Evolutionary conservation across 495 filamentous ascomycete species (phyloP).

Genomic region (Parathielavia hyrcaniae): DNA sequence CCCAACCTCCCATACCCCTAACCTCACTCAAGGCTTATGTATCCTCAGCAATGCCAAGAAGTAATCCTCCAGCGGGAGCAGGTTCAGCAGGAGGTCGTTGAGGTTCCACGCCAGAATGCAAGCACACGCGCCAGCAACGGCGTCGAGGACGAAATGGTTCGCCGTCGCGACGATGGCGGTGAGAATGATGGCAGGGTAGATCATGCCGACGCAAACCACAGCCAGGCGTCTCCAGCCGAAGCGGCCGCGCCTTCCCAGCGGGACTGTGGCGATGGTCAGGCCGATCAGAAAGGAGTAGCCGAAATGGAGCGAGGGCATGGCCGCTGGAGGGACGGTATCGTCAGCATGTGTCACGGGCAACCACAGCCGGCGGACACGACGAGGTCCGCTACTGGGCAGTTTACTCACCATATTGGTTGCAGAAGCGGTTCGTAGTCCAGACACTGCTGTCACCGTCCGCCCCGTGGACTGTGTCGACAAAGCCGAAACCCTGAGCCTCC

Average conservation of each 20-base stretch:
- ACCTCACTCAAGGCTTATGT: slow-evolving; percentile 24
- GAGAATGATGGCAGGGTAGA: slow-evolving; percentile 60
- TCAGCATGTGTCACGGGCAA: not conserved
- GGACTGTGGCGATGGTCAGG: slow-evolving; percentile 52
- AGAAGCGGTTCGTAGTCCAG: slow-evolving; percentile 69
- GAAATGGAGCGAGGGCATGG: slow-evolving; percentile 77
- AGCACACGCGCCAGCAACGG: slow-evolving; percentile 52
- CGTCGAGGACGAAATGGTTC: slow-evolving; percentile 69
- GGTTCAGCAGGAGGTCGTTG: slow-evolving; percentile 27
- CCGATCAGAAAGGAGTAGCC: slow-evolving; percentile 74
- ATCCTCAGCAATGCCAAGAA: slow-evolving; percentile 28
- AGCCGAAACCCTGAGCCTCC: slow-evolving; percentile 49
- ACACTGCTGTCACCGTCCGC: slow-evolving; percentile 51
- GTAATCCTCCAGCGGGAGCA: slow-evolving; percentile 30
- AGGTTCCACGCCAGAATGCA: slow-evolving; percentile 30
- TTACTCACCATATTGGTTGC: slow-evolving; percentile 39
- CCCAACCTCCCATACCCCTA: not conserved
- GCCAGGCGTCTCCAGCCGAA: slow-evolving; percentile 28
- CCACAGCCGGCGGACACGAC: too few relatives aligned
- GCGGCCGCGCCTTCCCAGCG: slow-evolving; percentile 24
- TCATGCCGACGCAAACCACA: slow-evolving; percentile 48
- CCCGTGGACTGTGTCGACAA: slow-evolving; percentile 69
- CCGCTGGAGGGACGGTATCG: slow-evolving; percentile 37
- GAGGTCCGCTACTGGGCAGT: not conserved
- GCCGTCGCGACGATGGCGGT: slow-evolving; percentile 65